Evolutionary conservation across 2,329 filamentous ascomycete genomes (phyloP).

Genomic region (Diaporthe sp.): DNA sequence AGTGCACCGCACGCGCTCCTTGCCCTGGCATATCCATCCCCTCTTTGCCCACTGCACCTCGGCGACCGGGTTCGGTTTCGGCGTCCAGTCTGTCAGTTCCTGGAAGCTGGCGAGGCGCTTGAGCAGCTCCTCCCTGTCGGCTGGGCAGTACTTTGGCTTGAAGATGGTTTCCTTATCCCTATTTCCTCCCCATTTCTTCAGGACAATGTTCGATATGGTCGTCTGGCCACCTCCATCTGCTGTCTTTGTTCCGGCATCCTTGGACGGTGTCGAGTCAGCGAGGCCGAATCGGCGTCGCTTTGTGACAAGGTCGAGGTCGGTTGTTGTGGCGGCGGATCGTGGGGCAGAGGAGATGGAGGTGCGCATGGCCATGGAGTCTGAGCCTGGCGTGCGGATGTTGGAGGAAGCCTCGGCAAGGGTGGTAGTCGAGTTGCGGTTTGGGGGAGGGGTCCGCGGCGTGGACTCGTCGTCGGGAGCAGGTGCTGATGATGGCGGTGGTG

Average conservation of each 20-base stretch:
- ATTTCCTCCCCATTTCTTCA: slow-evolving; percentile 55
- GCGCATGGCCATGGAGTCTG: slow-evolving; percentile 43
- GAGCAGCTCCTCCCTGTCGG: slow-evolving; percentile 86
- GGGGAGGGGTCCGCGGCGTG: slow-evolving; percentile 41
- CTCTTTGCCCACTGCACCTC: slow-evolving; percentile 96
- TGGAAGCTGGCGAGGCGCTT: slow-evolving; percentile 87
- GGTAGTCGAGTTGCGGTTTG: slow-evolving; percentile 35
- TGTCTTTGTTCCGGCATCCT: slow-evolving; percentile 37
- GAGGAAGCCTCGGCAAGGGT: slow-evolving; percentile 38
- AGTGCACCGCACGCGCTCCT: slow-evolving; percentile 87
- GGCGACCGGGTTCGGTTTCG: slow-evolving; percentile 86
- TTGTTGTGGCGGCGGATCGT: slow-evolving; percentile 41
- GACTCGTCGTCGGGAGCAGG: slow-evolving; percentile 51
- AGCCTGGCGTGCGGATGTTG: slow-evolving; percentile 37
- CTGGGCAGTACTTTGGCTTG: slow-evolving; percentile 83
- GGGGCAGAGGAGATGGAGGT: slow-evolving; percentile 40
- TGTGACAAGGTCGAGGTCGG: slow-evolving; percentile 57
- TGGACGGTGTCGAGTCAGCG: slow-evolving; percentile 55
- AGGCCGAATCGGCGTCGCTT: slow-evolving; percentile 67
- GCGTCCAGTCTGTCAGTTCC: slow-evolving; percentile 92
- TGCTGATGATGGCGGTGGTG: slow-evolving; percentile 48
- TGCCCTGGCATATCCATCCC: slow-evolving; percentile 88
- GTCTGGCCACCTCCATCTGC: slow-evolving; percentile 42
- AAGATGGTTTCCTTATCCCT: slow-evolving; percentile 46
- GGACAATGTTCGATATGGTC: slow-evolving; percentile 55